Evolutionary conservation across 169 alveolate species (phyloP).

Genomic region (Ichthyophthirius multifiliis): DNA sequence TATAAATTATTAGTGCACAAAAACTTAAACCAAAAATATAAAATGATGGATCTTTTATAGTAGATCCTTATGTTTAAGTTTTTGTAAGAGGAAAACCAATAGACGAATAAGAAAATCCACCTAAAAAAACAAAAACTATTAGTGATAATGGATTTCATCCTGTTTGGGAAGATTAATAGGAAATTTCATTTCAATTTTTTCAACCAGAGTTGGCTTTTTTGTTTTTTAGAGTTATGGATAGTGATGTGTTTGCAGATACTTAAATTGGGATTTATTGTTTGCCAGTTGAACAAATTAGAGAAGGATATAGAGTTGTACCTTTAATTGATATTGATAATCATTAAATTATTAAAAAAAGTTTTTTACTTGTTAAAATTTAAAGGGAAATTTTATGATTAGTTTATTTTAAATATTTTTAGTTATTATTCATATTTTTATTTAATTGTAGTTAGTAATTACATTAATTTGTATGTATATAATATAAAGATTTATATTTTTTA

Average conservation of each 20-base stretch:
- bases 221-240: conserved; percentile 49
- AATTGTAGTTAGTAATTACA: too few species aligned
- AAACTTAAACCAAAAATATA: background rate
- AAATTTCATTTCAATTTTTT: conserved; percentile 39
- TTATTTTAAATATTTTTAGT: too few species aligned
- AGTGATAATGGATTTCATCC: conserved; percentile 79
- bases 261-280: too few species aligned
- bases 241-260: background rate
- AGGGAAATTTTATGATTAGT: too few species aligned
- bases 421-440: too few species aligned
- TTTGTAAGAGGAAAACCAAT: conserved; percentile 37
- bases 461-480: too few species aligned
- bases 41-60: background rate
- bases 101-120: conserved; percentile 22
- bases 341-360: too few species aligned
- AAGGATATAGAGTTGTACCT: too few species aligned
- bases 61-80: conserved; percentile 63
- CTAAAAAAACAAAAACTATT: conserved; percentile 38
- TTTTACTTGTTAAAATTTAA: too few species aligned
- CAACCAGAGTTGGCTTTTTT: conserved; percentile 67
- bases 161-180: conserved; percentile 44
- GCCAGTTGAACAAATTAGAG: too few species aligned
- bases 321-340: background rate
- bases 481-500: too few species aligned
- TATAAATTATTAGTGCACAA: conserved; percentile 42